phyloP scores from a whole-genome alignment of 2,329 filamentous ascomycete species.

The Akanthomyces muscarius region DNA sequence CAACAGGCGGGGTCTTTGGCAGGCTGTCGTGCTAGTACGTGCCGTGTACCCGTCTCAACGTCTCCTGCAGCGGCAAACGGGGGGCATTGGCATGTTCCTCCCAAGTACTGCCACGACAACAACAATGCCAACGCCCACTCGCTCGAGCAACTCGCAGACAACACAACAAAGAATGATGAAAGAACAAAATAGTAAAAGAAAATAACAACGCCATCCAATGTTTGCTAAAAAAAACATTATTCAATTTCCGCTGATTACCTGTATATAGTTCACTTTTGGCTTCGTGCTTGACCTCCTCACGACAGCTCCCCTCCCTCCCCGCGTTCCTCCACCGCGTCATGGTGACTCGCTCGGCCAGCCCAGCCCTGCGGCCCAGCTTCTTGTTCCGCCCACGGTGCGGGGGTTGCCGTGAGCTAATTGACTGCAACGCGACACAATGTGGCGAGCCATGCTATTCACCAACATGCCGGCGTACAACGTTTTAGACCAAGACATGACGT shows the following conservation, averaged over 20 bases:
- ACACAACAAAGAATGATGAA: background rate
- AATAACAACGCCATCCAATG: too few relatives aligned
- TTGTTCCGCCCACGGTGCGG: background rate
- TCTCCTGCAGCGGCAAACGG: background rate
- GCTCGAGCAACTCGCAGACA: background rate
- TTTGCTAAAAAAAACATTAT: too few relatives aligned
- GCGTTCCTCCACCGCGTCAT: background rate
- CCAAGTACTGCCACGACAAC: background rate
- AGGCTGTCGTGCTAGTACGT: background rate
- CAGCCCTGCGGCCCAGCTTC: background rate
- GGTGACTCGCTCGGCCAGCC: background rate
- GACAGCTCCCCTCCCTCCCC: background rate
- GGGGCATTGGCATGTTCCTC: background rate
- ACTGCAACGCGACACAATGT: background rate
- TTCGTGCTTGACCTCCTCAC: too few relatives aligned
- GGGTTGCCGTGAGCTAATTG: conserved; percentile 4
- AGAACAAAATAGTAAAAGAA: background rate
- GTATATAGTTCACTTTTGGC: too few relatives aligned
- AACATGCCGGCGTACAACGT: background rate
- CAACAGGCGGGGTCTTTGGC: background rate
- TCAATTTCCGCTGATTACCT: too few relatives aligned
- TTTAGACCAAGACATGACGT: background rate
- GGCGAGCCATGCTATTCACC: background rate
- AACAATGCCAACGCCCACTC: background rate
- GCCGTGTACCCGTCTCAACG: background rate